phyloP scores from a whole-genome alignment of 2,329 filamentous ascomycete species.

The Talaromyces sp. region DNA sequence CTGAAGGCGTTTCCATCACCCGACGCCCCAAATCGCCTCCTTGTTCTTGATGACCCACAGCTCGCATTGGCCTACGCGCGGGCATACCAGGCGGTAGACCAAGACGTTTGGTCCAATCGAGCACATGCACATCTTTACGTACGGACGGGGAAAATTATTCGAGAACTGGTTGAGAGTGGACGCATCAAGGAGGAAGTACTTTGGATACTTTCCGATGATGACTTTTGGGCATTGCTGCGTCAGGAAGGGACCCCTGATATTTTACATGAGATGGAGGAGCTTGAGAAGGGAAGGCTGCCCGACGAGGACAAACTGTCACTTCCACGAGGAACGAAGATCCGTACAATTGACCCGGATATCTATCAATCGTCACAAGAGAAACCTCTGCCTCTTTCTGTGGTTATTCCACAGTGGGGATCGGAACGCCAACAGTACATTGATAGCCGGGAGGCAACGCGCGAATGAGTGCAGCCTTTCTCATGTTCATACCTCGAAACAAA shows the following conservation, averaged over 20 bases:
- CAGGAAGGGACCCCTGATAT: conserved; percentile 17
- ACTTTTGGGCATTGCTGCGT: conserved; percentile 40
- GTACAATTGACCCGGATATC: conserved; percentile 39
- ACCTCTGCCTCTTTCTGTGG: conserved; percentile 17
- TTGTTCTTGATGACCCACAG: conserved; percentile 34
- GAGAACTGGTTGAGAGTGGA: conserved; percentile 25
- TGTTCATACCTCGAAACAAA: not conserved
- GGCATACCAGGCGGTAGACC: conserved; percentile 38
- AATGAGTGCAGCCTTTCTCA: not conserved
- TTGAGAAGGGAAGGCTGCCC: conserved; percentile 13
- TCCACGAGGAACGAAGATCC: conserved; percentile 32
- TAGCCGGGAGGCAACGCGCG: conserved; percentile 12
- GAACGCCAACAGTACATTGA: conserved; percentile 23
- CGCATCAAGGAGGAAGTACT: conserved; percentile 33
- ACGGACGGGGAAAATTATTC: conserved; percentile 39
- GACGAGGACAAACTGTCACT: conserved; percentile 29
- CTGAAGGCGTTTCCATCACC: conserved; percentile 35
- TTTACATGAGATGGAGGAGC: conserved; percentile 11
- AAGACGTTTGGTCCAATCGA: conserved; percentile 43
- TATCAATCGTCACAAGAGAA: conserved; percentile 7
- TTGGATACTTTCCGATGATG: conserved; percentile 39
- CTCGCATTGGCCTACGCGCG: conserved; percentile 36
- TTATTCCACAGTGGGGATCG: conserved; percentile 19
- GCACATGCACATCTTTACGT: conserved; percentile 40
- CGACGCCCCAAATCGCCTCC: conserved; percentile 27